Evolutionary conservation across 78 protist genomes (phyloP), one percentile per base, ranked within the genome.

Genomic region (Salpingoeca rosetta): DNA sequence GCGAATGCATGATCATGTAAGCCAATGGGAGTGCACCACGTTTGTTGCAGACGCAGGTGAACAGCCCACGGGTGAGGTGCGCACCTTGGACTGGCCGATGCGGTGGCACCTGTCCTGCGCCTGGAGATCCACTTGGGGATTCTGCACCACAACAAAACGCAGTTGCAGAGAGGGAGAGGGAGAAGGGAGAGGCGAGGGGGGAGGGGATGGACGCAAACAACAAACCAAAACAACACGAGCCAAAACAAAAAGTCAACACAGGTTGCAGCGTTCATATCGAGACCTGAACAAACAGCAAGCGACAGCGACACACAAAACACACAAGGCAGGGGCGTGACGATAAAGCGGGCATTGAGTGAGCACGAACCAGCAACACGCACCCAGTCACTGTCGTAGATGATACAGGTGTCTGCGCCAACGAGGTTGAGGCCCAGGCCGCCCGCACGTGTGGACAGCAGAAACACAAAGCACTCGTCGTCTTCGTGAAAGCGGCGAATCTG

Each of bases 391-490:
- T 99, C 99, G 88, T 84, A 99, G 28, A 99, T 74, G 72, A 99
- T 81, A 39, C 97, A 99, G 0, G 94, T 85, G 84, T 97, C 98
- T 0, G 99, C 99, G 0, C 97, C 84, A 22, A 92, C 93, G 44
- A 97, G 86, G 45, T 98, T 98, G 91, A 98, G 94, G 38, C 99
- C 99, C 12, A 98, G 92, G 38, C 99, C 99, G 74, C 99, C 99
- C 0, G 99, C 99, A 38, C 99, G 86, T 0, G 99, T 98, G 31
- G 98, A 93, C 36, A 98, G 85, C 31, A 97, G 83, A 87, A 97
- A 98, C 38, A 92, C 76, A 85, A 96, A 94, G 42, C 0, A 0
- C 25, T 82, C 81, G 40, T 41, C n/a, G 76, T 87, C 90, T 1
- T 2, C 37, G 77, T 73, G 44, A 76, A 87, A 87, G 44, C 45